Conservation (phyloP, 257 asterid species). For the Voacanga thouarsii region DNA sequence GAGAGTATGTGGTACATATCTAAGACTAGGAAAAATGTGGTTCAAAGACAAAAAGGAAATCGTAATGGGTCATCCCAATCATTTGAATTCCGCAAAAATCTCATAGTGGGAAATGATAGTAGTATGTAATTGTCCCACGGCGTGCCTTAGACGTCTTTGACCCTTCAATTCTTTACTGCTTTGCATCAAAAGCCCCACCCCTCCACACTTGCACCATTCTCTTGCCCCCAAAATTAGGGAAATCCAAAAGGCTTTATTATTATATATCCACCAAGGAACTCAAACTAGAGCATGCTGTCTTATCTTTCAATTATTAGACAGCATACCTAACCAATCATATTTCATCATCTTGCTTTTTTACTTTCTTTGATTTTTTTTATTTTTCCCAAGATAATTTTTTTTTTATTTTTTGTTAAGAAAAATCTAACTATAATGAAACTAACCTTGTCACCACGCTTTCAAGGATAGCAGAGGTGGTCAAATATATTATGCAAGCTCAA, state of each 20-base stretch:
- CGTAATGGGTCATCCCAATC: constrained; percentile 35
- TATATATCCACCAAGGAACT: background rate
- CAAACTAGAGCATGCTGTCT: background rate
- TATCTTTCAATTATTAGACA: constrained; percentile 20
- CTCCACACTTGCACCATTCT: constrained; percentile 15
- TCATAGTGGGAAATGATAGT: constrained; percentile 35
- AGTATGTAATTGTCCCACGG: constrained; percentile 31
- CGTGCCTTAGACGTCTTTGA: constrained; percentile 34
- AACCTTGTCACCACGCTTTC: too few species aligned
- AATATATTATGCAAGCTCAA: too few species aligned
- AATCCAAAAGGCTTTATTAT: background rate
- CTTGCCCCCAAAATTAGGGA: constrained; percentile 8
- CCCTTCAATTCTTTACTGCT: constrained; percentile 17
- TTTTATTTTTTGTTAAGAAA: too few species aligned
- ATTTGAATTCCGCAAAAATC: constrained; percentile 29
- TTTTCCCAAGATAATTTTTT: background rate
- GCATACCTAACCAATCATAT: background rate
- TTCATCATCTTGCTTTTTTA: background rate
- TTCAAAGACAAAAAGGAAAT: background rate
- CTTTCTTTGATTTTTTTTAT: too few species aligned
- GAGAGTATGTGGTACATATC: too few species aligned
- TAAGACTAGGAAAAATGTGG: background rate
- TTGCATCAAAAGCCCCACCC: constrained; percentile 33
- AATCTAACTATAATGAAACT: too few species aligned
- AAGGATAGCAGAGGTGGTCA: too few species aligned